Conservation (phyloP, 352 stramenopile genomes). For the Globisporangium spinosum region DNA sequence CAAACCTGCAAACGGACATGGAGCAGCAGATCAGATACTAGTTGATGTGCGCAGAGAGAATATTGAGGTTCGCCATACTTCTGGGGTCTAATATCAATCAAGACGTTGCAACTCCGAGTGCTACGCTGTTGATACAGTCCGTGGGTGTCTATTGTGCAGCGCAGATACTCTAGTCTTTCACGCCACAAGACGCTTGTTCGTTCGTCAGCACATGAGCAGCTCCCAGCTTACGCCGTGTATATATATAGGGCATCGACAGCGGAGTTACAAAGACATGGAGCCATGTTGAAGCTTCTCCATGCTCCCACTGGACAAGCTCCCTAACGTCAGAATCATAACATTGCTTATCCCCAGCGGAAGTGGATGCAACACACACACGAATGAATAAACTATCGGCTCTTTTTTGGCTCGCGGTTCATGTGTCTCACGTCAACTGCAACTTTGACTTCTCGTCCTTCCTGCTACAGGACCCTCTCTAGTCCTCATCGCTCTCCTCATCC, state of each 20-base stretch:
- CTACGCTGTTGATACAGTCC: no score
- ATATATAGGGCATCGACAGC: not conserved
- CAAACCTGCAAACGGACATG: no score
- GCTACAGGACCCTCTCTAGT: not conserved
- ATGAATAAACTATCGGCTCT: not conserved
- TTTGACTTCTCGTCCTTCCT: not conserved
- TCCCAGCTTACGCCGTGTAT: not conserved
- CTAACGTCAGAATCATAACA: not conserved
- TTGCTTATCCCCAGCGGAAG: not conserved
- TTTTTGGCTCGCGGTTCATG: not conserved
- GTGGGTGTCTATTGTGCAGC: no score
- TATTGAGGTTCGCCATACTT: no score
- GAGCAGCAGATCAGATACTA: no score
- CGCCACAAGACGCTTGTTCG: not conserved
- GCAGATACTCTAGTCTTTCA: no score
- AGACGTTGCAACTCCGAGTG: no score
- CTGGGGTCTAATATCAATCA: no score
- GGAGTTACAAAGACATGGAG: not conserved
- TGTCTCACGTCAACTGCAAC: slow-evolving; percentile 1
- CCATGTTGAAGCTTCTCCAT: not conserved
- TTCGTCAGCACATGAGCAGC: not conserved
- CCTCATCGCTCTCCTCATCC: slow-evolving; percentile 3
- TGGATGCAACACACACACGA: not conserved
- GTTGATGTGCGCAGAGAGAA: no score
- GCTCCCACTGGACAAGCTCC: not conserved